Evolutionary conservation across 495 filamentous ascomycete species (phyloP).

Genomic region (Elaphomyces granulatus): DNA sequence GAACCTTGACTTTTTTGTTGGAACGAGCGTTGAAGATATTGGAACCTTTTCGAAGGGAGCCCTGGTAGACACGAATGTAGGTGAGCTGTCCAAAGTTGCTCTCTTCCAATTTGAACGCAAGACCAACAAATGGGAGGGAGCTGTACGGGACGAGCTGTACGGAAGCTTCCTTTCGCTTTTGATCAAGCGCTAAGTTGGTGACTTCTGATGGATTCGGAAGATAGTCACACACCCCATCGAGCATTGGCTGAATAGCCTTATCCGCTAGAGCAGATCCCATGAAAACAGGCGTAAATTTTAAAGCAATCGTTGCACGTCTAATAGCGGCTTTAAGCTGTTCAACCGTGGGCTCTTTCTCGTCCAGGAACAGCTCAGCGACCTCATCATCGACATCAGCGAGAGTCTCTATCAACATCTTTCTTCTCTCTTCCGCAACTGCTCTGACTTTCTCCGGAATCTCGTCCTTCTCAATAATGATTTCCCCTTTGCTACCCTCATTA

Average conservation of each 20-base stretch:
- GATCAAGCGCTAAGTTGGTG: slow-evolving; percentile 79
- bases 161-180: slow-evolving; percentile 55
- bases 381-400: slow-evolving; percentile 97
- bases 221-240: slow-evolving; percentile 93
- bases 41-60: slow-evolving; percentile 70
- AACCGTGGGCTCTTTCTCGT: slow-evolving; percentile 60
- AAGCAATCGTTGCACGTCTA: slow-evolving; percentile 66
- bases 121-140: slow-evolving; percentile 80
- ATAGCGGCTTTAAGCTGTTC: slow-evolving; percentile 84
- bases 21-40: slow-evolving; percentile 88
- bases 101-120: slow-evolving; percentile 98
- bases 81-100: slow-evolving; percentile 97
- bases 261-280: slow-evolving; percentile 94
- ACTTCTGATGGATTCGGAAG: slow-evolving; percentile 89
- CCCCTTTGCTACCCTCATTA: slow-evolving; percentile 71
- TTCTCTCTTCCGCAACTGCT: slow-evolving; percentile 60
- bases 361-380: slow-evolving; percentile 91
- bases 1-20: slow-evolving; percentile 92
- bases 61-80: slow-evolving; percentile 98
- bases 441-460: slow-evolving; percentile 68
- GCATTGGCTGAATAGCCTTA: slow-evolving; percentile 91
- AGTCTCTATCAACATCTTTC: slow-evolving; percentile 78
- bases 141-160: slow-evolving; percentile 87
- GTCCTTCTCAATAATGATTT: slow-evolving; percentile 54
- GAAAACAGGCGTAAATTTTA: slow-evolving; percentile 91